These are phyloP conservation scores for Claviceps sp. DNA, from an alignment of 2,329 filamentous ascomycete species.

Conservation along the genomic window DNA sequence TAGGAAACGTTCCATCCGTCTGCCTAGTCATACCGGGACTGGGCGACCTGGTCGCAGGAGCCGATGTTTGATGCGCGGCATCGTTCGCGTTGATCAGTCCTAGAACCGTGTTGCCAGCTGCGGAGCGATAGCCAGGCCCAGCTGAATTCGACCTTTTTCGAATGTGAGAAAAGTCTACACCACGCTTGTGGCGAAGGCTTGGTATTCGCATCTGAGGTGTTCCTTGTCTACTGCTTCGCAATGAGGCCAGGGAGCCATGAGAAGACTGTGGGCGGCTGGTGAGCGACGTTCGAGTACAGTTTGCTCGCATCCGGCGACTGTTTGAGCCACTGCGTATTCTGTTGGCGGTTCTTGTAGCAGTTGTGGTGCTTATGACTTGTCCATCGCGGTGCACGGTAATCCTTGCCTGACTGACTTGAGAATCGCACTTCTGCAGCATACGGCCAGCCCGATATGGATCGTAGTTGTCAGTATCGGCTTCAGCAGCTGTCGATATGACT, in stretches of 20 bases:
- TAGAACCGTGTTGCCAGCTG: conserved; percentile 8
- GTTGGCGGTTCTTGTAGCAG: conserved; percentile 14
- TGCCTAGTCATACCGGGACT: conserved; percentile 18
- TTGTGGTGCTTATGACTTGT: conserved; percentile 14
- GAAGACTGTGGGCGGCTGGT: conserved; percentile 20
- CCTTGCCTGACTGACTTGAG: conserved; percentile 47
- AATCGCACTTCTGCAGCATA: conserved; percentile 24
- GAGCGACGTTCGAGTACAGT: conserved; percentile 16
- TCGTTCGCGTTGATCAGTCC: conserved; percentile 8
- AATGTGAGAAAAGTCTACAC: conserved; percentile 40
- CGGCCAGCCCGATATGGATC: conserved; percentile 70
- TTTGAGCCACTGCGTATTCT: conserved; percentile 24
- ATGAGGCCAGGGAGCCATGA: conserved; percentile 34
- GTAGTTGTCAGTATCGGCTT: conserved; percentile 49
- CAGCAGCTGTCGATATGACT: conserved; percentile 49
- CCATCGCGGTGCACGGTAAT: conserved; percentile 52
- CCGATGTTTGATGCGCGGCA: conserved; percentile 10
- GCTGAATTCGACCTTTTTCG: conserved; percentile 26
- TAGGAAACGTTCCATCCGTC: conserved; percentile 13
- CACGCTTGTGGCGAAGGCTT: conserved; percentile 34
- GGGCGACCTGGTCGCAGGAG: conserved; percentile 9
- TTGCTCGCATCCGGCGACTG: conserved; percentile 16
- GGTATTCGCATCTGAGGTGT: conserved; percentile 28
- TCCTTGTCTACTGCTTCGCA: conserved; percentile 32
- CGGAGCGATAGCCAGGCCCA: conserved; percentile 8